These are phyloP conservation scores for Puccinellia tenuiflora DNA, from an alignment of 176 grass and related monocot species.

Conservation along the genomic window DNA sequence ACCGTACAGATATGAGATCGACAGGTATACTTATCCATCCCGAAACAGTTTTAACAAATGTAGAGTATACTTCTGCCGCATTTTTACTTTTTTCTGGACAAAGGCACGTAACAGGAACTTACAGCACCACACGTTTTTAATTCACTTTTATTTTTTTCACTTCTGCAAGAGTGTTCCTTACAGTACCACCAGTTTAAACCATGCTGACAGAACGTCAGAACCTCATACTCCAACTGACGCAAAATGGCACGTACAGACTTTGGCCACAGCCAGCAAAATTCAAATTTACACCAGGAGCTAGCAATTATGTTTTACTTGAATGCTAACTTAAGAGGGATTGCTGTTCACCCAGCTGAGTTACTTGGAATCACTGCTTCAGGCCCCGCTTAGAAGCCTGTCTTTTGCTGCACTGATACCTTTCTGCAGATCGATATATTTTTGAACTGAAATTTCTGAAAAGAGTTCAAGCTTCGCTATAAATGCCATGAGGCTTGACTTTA, in stretches of 20 bases:
- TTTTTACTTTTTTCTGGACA: background rate
- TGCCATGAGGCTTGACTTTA: slow-evolving; percentile 10
- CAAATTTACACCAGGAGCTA: background rate
- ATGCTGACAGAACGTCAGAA: no score
- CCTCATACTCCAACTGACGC: background rate
- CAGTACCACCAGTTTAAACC: no score
- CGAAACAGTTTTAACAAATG: background rate
- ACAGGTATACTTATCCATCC: background rate
- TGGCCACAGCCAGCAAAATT: background rate
- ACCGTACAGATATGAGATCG: no score
- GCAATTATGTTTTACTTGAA: background rate
- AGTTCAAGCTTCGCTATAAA: slow-evolving; percentile 49
- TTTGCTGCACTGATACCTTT: slow-evolving; percentile 8
- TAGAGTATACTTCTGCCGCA: background rate
- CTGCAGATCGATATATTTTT: slow-evolving; percentile 41
- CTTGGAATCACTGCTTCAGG: background rate
- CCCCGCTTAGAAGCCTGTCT: slow-evolving; percentile 10
- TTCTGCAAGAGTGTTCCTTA: no score
- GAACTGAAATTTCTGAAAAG: slow-evolving; percentile 35
- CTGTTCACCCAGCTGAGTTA: background rate
- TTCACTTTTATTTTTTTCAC: no score
- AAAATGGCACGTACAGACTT: background rate
- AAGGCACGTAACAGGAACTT: background rate
- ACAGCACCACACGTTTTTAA: no score
- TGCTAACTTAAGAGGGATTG: background rate